These are phyloP conservation scores for Fusarium vanettenii DNA, from an alignment of 2,329 filamentous ascomycete genomes.

Conservation along the genomic window DNA sequence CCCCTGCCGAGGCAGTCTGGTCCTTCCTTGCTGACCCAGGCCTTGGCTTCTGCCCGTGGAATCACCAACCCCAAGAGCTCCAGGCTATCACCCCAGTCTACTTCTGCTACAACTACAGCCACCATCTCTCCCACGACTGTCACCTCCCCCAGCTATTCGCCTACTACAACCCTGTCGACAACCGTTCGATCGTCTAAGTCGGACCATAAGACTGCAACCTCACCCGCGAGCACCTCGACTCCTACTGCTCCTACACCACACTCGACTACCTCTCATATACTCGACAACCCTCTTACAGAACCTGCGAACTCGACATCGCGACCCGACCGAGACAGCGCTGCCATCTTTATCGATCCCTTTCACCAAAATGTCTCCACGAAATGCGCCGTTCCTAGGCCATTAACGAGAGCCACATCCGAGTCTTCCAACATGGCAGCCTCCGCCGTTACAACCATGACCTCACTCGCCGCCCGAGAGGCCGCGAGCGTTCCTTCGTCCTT, in stretches of 20 bases:
- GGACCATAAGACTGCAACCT: slow-evolving; percentile 19
- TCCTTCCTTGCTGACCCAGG: slow-evolving; percentile 67
- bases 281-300: slow-evolving; percentile 20
- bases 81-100: slow-evolving; percentile 21
- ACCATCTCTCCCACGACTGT: slow-evolving; percentile 26
- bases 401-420: slow-evolving; percentile 52
- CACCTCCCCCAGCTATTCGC: slow-evolving; percentile 11
- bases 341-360: slow-evolving; percentile 16
- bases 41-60: slow-evolving; percentile 68
- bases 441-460: slow-evolving; percentile 47
- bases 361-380: slow-evolving; percentile 50
- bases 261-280: slow-evolving; percentile 8
- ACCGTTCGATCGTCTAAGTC: slow-evolving; percentile 25
- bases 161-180: slow-evolving; percentile 1
- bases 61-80: slow-evolving; percentile 48
- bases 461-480: slow-evolving; percentile 44
- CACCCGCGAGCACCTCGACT: slow-evolving; percentile 21
- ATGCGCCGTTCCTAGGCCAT: slow-evolving; percentile 50
- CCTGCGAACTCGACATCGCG: slow-evolving; percentile 20
- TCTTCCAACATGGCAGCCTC: slow-evolving; percentile 49
- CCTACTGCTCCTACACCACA: slow-evolving; percentile 15
- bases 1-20: slow-evolving; percentile 58
- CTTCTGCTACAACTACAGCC: slow-evolving; percentile 11
- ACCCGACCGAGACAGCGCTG: slow-evolving; percentile 35
- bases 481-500: slow-evolving; percentile 49